Base-by-base conservation (phyloP, 2,329 filamentous ascomycete genomes). In the Xylaria sp. region DNA sequence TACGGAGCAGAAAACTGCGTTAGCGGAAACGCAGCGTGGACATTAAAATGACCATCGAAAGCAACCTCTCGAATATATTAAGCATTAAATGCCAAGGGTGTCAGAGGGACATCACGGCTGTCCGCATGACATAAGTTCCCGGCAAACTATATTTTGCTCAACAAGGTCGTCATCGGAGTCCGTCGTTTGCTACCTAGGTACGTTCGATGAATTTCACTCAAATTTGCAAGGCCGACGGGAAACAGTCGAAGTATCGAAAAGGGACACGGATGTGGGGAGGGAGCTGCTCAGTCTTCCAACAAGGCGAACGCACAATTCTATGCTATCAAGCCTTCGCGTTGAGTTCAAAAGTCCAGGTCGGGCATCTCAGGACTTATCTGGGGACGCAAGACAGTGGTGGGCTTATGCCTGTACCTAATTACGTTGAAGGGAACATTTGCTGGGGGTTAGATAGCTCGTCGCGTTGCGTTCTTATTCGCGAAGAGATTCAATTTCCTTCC, bases 1-100 rank as follows among this genome's bases (percentile, higher is more conserved):
- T 4, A 1, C 18, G 2, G 48, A 55, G 5, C 57, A 67, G 50
- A 59, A 54, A 34, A 19, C 38, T 7, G 56, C 56, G 49, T n/a
- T 52, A 4, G 17, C 42, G 24, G 26, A 38, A 9, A 50, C 50
- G 18, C 21, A 53, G 21, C 24, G 29, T 34, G 50, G 48, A 21
- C 54, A 57, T 18, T 56, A 26, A 44, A n/a, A 40, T 9, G 7
- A 29, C 13, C 21, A 11, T 22, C 3, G 9, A 22, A 4, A 38
- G 20, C 20, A 16, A 7, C 3, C 24, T 8, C 24, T 19, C 1
- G 9, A 34, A 34, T 13, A 7, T 34, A 13, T 13, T 13, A 34
- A 13, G 3, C 29, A 34, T 13, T 26, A 34, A 3, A 34, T 13
- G 11, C 11, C 29, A 34, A 13, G 8, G 11, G 11, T 13, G 11